Base-by-base conservation (phyloP, 106 monocot genomes). In the Platanthera guangdongensis region DNA sequence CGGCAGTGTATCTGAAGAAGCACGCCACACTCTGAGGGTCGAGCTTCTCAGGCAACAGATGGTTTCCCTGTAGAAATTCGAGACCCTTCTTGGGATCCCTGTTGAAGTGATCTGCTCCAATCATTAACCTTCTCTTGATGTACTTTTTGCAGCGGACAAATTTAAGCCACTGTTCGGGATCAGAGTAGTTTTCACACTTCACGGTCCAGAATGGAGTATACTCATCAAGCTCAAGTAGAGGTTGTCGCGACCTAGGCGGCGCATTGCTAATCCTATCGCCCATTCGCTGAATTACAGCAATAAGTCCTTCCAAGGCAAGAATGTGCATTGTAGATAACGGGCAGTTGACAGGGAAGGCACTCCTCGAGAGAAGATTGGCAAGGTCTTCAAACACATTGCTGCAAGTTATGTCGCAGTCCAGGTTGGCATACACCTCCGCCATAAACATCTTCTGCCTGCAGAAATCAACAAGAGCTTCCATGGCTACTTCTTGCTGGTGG, bases 401-500 rank as follows among this genome's bases (percentile, higher is more conserved):
- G 75, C 86, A 94, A 52, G 83, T 84, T 75, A 94, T 90, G 77
- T 94, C 90, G 53, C 90, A 94, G 72, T 94, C 93, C 77, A 94
- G 82, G 64, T 94, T 94, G 2, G 90, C 86, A 82, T 90, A 94
- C 93, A 94, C 90, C 70, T 94, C 93, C 5, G 84, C 63, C 88
- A 94, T 94, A 68, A 94, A 94, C 16, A 77, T 77, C 55, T 85
- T 86, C 80, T 94, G 94, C 74, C 91, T 72, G 81, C 94, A 94
- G 69, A 94, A 91, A 39, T 94, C 94, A 16, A 91, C 91, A 53
- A 92, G 87, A 78, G 90, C 86, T 85, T 95, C 95, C 88, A 95
- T 79, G 7, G 92, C 95, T 69, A 95, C 92, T 85, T 95, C 95
- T 80, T 95, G 92, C 78, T 95, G 95, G 80, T 95, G 92, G 73